Evolutionary conservation across 441 rosid genomes (phyloP), one percentile per base, ranked within the genome.

Genomic region (Populus trichocarpa): DNA sequence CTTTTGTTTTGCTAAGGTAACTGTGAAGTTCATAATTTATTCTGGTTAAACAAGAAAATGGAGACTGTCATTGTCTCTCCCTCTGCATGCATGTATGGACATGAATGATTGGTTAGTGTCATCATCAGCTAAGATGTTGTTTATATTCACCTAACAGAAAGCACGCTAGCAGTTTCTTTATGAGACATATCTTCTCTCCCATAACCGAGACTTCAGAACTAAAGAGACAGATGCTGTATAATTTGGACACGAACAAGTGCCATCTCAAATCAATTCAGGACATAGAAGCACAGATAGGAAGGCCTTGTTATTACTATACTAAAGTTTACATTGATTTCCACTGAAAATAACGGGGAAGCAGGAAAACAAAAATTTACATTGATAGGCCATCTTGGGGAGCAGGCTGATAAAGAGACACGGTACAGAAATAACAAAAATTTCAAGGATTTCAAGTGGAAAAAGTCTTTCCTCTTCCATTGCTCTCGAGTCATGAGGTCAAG

Each of bases 401-500:
- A 78, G 75, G 63, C 68, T 76, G 50, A 57, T 25, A 57, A n/a
- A 69, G 57, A 32, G 77, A 69, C 63, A 33, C 30, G 18, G 11
- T n/a, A 59, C 40, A 46, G 67, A 36, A 64, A 38, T 32, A 38
- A 67, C 40, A 75, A 69, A 30, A 36, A 69, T 30, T 30, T 30
- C 13, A 30, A 59, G 5, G 0, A 69, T 36, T 78, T 53, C 12
- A 13, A 78, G 64, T 28, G 32, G 22, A 72, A 25, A 40, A 76
- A 25, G 46, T 30, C 50, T 30, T 76, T 50, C 66, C 66, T 57
- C 18, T 57, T 57, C 35, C 20, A 69, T 71, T 71, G 70, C 69
- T 69, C 70, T 40, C 30, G 66, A 35, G 78, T 74, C 71, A 81
- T 67, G 78, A 68, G 59, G 77, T 33, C 81, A 67, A 72, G 77